These are phyloP conservation scores for Catunica adiposa DNA, from an alignment of 2,329 filamentous ascomycete genomes.

Conservation along the genomic window DNA sequence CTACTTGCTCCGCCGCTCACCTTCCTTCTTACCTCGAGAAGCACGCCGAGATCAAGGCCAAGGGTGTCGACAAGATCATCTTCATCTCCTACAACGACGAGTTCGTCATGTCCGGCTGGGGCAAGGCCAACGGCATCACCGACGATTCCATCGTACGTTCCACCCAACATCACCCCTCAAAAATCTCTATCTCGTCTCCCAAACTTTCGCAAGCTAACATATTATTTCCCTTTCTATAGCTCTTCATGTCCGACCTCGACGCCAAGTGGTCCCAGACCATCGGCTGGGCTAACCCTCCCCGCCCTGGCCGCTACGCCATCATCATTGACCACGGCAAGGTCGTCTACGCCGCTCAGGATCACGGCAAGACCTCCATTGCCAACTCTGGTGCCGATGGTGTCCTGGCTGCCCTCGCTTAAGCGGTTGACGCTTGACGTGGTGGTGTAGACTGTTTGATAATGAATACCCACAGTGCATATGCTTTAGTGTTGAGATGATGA, in stretches of 20 bases:
- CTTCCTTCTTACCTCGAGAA: conserved; percentile 66
- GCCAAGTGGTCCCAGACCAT: conserved; percentile 61
- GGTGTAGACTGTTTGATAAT: neutral
- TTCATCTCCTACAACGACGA: conserved; percentile 74
- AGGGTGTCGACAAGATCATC: conserved; percentile 69
- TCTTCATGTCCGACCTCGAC: conserved; percentile 58
- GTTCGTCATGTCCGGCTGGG: conserved; percentile 79
- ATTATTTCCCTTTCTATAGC: conserved; percentile 22
- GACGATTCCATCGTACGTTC: conserved; percentile 43
- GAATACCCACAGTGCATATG: neutral
- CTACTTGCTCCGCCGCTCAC: conserved; percentile 68
- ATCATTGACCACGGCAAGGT: conserved; percentile 73
- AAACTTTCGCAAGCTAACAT: conserved; percentile 3
- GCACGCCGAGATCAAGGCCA: conserved; percentile 51
- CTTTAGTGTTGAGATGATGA: neutral
- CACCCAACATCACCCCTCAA: neutral
- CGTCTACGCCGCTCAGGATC: conserved; percentile 61
- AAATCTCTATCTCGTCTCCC: no score
- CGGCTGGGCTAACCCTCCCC: conserved; percentile 59
- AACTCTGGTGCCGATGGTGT: conserved; percentile 38
- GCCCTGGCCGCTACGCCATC: conserved; percentile 65
- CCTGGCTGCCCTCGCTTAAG: conserved; percentile 35
- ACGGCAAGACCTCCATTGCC: conserved; percentile 29
- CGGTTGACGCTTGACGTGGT: neutral
- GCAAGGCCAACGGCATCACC: conserved; percentile 68